Conservation (phyloP, 2,329 filamentous ascomycete genomes). For the Tolypocladium paradoxum region DNA sequence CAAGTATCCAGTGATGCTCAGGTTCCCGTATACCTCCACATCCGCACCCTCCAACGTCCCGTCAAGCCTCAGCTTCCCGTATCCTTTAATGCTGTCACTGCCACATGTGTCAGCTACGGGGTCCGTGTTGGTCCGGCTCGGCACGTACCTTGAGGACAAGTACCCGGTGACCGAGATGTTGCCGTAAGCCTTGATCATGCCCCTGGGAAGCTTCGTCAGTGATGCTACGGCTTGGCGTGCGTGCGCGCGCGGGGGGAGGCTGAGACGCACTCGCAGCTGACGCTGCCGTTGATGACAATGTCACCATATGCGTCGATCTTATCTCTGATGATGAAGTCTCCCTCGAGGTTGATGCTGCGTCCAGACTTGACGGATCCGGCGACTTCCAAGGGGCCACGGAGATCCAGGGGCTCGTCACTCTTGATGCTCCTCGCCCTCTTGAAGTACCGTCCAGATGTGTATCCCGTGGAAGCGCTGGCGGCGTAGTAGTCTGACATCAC, state of each 20-base stretch:
- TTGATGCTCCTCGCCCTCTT: constrained; percentile 28
- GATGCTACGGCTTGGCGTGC: not conserved
- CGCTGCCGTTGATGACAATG: constrained; percentile 29
- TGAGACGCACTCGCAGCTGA: constrained; percentile 30
- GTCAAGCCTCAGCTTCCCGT: constrained; percentile 32
- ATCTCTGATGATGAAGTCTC: constrained; percentile 32
- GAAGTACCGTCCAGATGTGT: constrained; percentile 10
- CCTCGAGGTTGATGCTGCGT: constrained; percentile 31
- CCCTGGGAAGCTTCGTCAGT: constrained; percentile 15
- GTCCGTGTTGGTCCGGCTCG: not conserved
- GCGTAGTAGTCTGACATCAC: constrained; percentile 17
- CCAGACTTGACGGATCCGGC: constrained; percentile 34
- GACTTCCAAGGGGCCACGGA: constrained; percentile 35
- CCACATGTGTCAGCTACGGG: constrained; percentile 4
- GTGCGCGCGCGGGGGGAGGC: not conserved
- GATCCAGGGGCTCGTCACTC: constrained; percentile 27
- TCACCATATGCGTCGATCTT: constrained; percentile 35
- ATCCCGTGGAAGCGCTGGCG: constrained; percentile 12
- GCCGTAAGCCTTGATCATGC: constrained; percentile 34
- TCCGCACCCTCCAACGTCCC: constrained; percentile 31
- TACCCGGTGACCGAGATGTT: constrained; percentile 32
- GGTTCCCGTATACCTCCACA: constrained; percentile 36
- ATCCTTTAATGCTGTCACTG: constrained; percentile 35
- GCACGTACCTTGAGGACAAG: constrained; percentile 24
- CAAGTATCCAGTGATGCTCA: constrained; percentile 34